These are phyloP conservation scores for Wallemia mellicola DNA, from an alignment of 1,284 basidiomycete species.

Conservation along the genomic window DNA sequence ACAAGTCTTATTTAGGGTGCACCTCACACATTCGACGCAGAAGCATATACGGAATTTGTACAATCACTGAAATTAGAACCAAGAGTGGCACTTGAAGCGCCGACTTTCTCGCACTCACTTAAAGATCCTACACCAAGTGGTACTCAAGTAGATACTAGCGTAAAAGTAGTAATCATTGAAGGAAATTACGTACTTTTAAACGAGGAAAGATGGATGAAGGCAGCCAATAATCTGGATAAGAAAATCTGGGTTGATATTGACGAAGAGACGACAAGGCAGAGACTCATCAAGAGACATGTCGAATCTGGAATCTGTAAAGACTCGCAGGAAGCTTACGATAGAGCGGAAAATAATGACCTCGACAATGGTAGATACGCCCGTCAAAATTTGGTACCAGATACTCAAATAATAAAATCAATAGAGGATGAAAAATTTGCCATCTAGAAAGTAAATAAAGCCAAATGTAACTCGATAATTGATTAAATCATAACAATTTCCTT, in stretches of 20 bases:
- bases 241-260: slow-evolving; percentile 44
- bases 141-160: slow-evolving; percentile 26
- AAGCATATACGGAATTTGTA: slow-evolving; percentile 42
- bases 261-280: slow-evolving; percentile 25
- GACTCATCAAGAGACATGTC: slow-evolving; percentile 45
- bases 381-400: not conserved
- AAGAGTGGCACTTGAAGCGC: slow-evolving; percentile 10
- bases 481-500: not conserved
- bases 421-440: not conserved
- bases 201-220: slow-evolving; percentile 37
- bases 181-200: slow-evolving; percentile 51
- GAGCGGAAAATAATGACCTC: slow-evolving; percentile 40
- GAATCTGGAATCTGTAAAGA: slow-evolving; percentile 37
- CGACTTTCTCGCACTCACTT: slow-evolving; percentile 19
- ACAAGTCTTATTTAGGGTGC: slow-evolving; percentile 27
- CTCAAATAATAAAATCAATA: not conserved
- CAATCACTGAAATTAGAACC: slow-evolving; percentile 33
- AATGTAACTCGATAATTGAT: not conserved
- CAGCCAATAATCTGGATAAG: slow-evolving; percentile 37
- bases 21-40: slow-evolving; percentile 24
- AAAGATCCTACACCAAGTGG: slow-evolving; percentile 21
- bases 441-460: not conserved
- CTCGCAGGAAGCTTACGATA: slow-evolving; percentile 30
- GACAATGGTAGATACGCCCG: not conserved
- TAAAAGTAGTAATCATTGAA: slow-evolving; percentile 52